Percentiles rank a stretch among this genome's conserved stretches.
phyloP scores from a whole-genome alignment of 208 protist genomes.

The Blastocrithidia nonstop region DNA sequence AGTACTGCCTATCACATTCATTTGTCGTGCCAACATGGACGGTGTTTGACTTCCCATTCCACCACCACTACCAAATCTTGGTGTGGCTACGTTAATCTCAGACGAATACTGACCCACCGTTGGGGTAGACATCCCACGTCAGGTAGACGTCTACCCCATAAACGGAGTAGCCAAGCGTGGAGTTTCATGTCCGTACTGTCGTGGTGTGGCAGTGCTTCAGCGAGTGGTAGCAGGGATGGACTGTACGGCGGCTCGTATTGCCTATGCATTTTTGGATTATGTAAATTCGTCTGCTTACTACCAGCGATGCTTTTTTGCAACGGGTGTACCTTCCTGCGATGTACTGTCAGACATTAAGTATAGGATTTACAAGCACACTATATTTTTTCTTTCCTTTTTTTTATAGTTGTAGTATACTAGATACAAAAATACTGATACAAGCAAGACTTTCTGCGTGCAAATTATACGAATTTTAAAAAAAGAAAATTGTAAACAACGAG shows the following conservation, averaged over 20 bases:
- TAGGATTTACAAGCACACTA: too few species aligned
- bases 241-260: slow-evolving; percentile 4
- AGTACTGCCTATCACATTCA: slow-evolving; percentile 5
- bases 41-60: slow-evolving; percentile 16
- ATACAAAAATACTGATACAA: not conserved
- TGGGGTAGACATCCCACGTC: slow-evolving; percentile 57
- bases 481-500: slow-evolving; percentile 4
- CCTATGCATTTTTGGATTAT: too few species aligned
- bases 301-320: slow-evolving; percentile 50
- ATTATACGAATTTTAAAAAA: slow-evolving; percentile 9
- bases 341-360: too few species aligned
- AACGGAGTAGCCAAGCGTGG: slow-evolving; percentile 21
- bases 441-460: not conserved
- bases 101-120: slow-evolving; percentile 30
- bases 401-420: too few species aligned
- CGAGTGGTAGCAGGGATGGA: slow-evolving; percentile 24
- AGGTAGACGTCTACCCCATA: slow-evolving; percentile 26
- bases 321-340: slow-evolving; percentile 11
- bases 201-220: slow-evolving; percentile 63
- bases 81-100: slow-evolving; percentile 47
- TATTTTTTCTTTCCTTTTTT: too few species aligned
- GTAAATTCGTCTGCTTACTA: slow-evolving; percentile 11
- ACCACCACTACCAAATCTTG: slow-evolving; percentile 13
- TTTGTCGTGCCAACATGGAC: slow-evolving; percentile 11
- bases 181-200: slow-evolving; percentile 49